These are phyloP conservation scores for Colletotrichum australisinense DNA, from an alignment of 2,329 filamentous ascomycete genomes.

Conservation along the genomic window DNA sequence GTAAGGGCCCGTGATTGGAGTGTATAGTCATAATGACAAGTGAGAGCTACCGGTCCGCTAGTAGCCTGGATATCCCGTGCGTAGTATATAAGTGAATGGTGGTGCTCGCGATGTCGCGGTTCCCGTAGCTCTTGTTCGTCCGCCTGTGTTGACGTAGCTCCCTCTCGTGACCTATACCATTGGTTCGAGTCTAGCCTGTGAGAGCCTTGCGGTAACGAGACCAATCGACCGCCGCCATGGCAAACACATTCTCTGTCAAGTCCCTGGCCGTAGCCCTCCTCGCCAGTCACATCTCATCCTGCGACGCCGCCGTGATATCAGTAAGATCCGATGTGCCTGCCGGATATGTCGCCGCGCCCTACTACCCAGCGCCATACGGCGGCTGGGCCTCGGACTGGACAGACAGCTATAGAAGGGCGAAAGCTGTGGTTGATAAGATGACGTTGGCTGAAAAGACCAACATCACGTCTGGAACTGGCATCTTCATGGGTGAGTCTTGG, in stretches of 20 bases:
- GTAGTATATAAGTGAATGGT: neutral
- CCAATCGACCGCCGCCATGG: neutral
- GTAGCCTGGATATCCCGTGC: neutral
- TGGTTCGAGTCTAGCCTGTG: neutral
- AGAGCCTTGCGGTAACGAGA: neutral
- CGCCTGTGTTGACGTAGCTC: neutral
- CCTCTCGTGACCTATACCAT: neutral
- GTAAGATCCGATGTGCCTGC: slow-evolving; percentile 29
- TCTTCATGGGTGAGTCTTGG: slow-evolving; percentile 70
- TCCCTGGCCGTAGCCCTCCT: slow-evolving; percentile 24
- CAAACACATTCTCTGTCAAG: slow-evolving; percentile 14
- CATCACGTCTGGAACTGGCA: slow-evolving; percentile 77
- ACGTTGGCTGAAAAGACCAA: slow-evolving; percentile 86
- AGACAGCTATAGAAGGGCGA: slow-evolving; percentile 77
- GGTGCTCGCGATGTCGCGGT: neutral
- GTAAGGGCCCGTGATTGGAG: neutral
- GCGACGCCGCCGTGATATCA: slow-evolving; percentile 17
- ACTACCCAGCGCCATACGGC: slow-evolving; percentile 79
- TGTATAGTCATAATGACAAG: neutral
- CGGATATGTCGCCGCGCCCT: slow-evolving; percentile 63
- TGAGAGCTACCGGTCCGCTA: neutral
- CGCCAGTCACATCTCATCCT: slow-evolving; percentile 13
- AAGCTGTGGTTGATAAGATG: slow-evolving; percentile 77
- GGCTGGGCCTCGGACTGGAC: slow-evolving; percentile 78
- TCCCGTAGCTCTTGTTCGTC: neutral